A percentile compares a stretch with the other conserved stretches of the same genome.
Evolutionary conservation across 176 grass and related monocot species (phyloP).

Genomic region (Oropetium thomaeum): DNA sequence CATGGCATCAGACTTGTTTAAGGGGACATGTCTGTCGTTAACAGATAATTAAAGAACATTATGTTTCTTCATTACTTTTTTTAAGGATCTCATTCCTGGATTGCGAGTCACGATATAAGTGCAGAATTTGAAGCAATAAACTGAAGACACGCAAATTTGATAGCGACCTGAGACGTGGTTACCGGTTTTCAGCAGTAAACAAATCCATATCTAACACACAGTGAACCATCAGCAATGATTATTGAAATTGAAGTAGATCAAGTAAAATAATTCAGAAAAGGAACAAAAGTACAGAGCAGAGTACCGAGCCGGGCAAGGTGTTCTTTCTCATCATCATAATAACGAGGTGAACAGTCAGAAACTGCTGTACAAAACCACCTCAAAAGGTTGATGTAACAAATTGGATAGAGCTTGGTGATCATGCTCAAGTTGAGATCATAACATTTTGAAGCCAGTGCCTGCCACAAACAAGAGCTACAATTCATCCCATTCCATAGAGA

Average conservation of each 20-base stretch:
- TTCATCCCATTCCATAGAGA: background rate
- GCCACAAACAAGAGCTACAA: background rate
- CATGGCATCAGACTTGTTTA: background rate
- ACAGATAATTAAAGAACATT: background rate
- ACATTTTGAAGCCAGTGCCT: background rate
- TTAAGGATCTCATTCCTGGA: background rate
- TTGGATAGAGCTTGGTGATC: slow-evolving; percentile 11
- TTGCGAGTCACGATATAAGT: background rate
- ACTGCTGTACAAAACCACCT: slow-evolving; percentile 12
- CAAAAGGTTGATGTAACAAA: slow-evolving; percentile 16
- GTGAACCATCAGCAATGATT: background rate
- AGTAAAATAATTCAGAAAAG: background rate
- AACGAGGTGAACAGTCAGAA: background rate
- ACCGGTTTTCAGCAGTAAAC: background rate
- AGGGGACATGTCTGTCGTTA: background rate
- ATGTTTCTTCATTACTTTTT: background rate
- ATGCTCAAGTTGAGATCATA: background rate
- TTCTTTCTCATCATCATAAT: background rate
- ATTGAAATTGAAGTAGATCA: slow-evolving; percentile 1
- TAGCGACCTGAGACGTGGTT: background rate
- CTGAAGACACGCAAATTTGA: background rate
- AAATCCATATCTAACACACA: background rate
- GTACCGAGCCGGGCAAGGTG: background rate
- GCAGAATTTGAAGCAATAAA: background rate
- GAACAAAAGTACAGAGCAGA: background rate